A percentile compares a stretch with the other conserved stretches of the same genome.
Conservation (phyloP, 1,284 basidiomycete genomes). For the Trichosporon coremiiforme region DNA sequence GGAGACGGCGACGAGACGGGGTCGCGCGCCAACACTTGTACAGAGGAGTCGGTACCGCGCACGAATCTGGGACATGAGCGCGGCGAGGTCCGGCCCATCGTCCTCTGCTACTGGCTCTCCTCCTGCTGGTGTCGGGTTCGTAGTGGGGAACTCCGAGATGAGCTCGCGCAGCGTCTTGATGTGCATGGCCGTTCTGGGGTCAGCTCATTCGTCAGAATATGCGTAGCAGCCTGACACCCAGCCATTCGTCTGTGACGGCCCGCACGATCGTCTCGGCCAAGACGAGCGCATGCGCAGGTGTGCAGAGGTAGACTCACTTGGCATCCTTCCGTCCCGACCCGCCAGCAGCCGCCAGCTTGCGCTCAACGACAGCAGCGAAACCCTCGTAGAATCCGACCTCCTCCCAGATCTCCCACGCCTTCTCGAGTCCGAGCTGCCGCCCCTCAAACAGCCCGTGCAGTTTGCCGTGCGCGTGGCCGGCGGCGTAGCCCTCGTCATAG, state of each 20-base stretch:
- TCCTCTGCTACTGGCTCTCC: constrained; percentile 6
- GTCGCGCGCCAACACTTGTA: constrained; percentile 74
- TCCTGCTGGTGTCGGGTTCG: constrained; percentile 63
- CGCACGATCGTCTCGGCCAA: too few relatives aligned
- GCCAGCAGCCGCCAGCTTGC: constrained; percentile 46
- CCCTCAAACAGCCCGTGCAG: constrained; percentile 92
- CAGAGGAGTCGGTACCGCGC: constrained; percentile 86
- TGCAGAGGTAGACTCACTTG: constrained; percentile 41
- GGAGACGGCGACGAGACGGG: constrained; percentile 56
- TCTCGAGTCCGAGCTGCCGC: constrained; percentile 81
- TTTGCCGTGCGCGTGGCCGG: constrained; percentile 79
- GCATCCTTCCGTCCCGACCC: constrained; percentile 34
- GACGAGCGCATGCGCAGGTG: too few relatives aligned
- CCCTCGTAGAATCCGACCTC: constrained; percentile 92
- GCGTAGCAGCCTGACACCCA: too few relatives aligned
- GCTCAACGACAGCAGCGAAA: constrained; percentile 71
- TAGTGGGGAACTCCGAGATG: constrained; percentile 73
- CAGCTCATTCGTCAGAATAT: too few relatives aligned
- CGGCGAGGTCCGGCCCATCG: constrained; percentile 60
- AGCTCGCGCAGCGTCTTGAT: constrained; percentile 70
- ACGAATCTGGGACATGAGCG: constrained; percentile 78
- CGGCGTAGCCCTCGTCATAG: constrained; percentile 73
- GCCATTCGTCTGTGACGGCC: too few relatives aligned
- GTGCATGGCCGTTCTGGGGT: constrained; percentile 61
- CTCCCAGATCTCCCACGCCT: constrained; percentile 95